These are phyloP conservation scores for Vitis cinerea DNA, from an alignment of 164 flowering plant species.

Conservation along the genomic window DNA sequence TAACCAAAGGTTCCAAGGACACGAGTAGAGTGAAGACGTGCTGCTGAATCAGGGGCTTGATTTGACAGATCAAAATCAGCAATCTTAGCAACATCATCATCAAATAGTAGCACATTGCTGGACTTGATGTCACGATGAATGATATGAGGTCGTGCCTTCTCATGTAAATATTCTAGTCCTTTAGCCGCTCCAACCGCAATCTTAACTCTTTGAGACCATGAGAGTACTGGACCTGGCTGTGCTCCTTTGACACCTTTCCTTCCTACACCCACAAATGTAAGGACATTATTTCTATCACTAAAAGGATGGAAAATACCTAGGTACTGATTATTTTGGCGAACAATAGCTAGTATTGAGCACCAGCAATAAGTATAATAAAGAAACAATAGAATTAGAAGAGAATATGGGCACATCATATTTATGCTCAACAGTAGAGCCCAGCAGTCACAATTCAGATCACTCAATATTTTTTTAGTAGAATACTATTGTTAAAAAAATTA, in stretches of 20 bases:
- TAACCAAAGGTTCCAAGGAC: slow-evolving; percentile 92
- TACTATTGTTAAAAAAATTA: too few relatives aligned
- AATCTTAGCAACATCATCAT: slow-evolving; percentile 78
- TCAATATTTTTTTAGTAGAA: too few relatives aligned
- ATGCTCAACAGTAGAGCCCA: too few relatives aligned
- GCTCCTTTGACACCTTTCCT: slow-evolving; percentile 85
- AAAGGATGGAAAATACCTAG: neutral
- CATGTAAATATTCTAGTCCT: slow-evolving; percentile 89
- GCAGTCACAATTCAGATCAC: too few relatives aligned
- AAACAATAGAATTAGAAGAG: neutral
- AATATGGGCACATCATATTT: neutral
- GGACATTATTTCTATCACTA: neutral
- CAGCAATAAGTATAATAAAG: neutral
- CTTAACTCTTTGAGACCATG: slow-evolving; percentile 86
- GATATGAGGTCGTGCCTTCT: slow-evolving; percentile 67
- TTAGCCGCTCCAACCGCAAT: slow-evolving; percentile 89
- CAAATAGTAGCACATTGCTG: slow-evolving; percentile 73
- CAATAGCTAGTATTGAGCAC: neutral
- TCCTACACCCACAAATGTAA: slow-evolving; percentile 33
- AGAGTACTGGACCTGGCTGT: slow-evolving; percentile 75
- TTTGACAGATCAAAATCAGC: slow-evolving; percentile 88
- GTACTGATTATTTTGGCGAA: neutral
- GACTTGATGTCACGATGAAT: slow-evolving; percentile 89
- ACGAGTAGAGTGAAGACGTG: slow-evolving; percentile 94
- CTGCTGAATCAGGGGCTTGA: slow-evolving; percentile 85